Evolutionary conservation across 257 asterid species (phyloP).

Genomic region (Pogostemon cablin): DNA sequence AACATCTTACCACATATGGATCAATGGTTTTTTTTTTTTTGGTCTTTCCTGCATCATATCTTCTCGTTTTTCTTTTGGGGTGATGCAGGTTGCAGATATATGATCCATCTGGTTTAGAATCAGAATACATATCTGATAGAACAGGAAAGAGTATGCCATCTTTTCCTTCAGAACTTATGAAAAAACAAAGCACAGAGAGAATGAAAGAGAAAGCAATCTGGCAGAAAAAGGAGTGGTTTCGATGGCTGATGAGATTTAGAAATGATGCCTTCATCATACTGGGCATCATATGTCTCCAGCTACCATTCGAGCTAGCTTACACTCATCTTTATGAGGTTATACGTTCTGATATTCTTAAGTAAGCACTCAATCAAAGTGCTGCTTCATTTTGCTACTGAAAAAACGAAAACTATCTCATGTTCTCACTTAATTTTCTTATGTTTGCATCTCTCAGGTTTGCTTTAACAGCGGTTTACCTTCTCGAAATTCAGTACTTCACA

Average conservation of each 20-base stretch:
- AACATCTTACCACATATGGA: not conserved
- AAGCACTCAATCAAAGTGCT: constrained; percentile 37
- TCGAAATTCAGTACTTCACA: constrained; percentile 84
- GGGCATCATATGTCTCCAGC: constrained; percentile 89
- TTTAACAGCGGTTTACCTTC: constrained; percentile 77
- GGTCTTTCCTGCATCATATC: not conserved
- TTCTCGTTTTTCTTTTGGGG: constrained; percentile 5
- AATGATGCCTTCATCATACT: constrained; percentile 74
- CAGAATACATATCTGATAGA: constrained; percentile 50
- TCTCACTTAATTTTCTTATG: not conserved
- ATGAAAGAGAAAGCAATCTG: constrained; percentile 58
- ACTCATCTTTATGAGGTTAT: constrained; percentile 84
- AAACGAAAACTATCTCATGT: no score
- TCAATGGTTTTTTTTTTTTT: not conserved
- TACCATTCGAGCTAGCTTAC: constrained; percentile 91
- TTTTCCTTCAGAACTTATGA: constrained; percentile 54
- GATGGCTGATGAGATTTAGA: constrained; percentile 86
- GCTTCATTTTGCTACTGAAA: not conserved
- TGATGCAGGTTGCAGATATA: constrained; percentile 76
- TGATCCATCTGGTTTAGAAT: constrained; percentile 49
- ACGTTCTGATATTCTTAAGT: constrained; percentile 70
- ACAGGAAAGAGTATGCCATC: constrained; percentile 44
- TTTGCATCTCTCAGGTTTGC: constrained; percentile 60
- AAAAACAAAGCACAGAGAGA: constrained; percentile 58
- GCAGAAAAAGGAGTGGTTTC: constrained; percentile 93